Evolutionary conservation across 23 red algal genomes (phyloP).

Genomic region (Cyanidium caldarium): DNA sequence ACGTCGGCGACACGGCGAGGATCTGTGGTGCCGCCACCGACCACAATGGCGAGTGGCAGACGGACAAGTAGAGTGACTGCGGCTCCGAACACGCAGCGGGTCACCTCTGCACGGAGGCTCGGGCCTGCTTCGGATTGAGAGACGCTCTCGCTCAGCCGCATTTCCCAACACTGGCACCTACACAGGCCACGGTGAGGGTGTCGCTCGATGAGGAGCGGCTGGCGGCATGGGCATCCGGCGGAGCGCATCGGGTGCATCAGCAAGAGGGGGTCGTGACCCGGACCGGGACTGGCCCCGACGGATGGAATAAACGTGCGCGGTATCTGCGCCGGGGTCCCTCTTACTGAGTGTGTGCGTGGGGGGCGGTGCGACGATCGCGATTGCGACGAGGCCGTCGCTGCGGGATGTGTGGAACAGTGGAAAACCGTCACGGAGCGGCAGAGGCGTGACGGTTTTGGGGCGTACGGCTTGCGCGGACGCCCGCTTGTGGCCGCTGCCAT

Average conservation of each 20-base stretch:
- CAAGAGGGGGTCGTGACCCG: no score
- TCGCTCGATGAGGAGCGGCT: background rate
- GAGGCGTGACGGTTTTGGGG: background rate
- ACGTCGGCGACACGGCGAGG: background rate
- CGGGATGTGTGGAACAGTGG: background rate
- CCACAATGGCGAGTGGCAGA: background rate
- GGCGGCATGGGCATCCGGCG: background rate
- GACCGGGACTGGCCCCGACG: no score
- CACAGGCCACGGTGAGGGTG: background rate
- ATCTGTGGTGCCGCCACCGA: background rate
- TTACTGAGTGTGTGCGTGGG: no score
- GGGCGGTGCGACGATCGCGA: background rate
- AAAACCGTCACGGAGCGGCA: background rate
- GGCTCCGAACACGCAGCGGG: background rate
- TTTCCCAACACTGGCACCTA: background rate
- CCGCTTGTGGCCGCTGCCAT: background rate
- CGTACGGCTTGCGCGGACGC: background rate
- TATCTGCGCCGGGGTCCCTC: no score
- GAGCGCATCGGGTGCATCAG: no score
- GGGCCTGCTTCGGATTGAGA: background rate
- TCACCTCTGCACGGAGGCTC: background rate
- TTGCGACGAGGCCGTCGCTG: background rate
- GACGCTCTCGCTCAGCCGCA: background rate
- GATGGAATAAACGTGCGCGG: no score
- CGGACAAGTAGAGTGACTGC: background rate